phyloP scores from a whole-genome alignment of 371 early-diverging fungal species.

The Mortierella sp. region DNA sequence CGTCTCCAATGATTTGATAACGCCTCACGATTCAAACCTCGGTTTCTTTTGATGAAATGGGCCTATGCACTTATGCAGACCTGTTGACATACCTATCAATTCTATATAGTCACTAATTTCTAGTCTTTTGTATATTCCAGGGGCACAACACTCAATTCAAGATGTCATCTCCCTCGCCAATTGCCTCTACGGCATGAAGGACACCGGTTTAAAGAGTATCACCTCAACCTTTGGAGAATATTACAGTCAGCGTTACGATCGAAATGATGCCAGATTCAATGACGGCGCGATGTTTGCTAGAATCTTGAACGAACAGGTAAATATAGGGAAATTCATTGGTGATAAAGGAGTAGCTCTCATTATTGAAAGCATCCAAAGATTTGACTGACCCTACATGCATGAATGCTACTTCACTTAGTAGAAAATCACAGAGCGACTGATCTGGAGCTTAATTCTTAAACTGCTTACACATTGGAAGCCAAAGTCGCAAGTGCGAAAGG shows the following conservation, averaged over 20 bases:
- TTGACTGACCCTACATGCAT: too few relatives aligned
- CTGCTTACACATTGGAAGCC: neutral
- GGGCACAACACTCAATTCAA: constrained; percentile 24
- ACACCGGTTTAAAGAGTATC: neutral
- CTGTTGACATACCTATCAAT: too few relatives aligned
- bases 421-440: neutral
- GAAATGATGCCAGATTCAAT: neutral
- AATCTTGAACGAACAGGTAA: neutral
- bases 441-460: constrained; percentile 4
- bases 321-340: neutral
- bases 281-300: neutral
- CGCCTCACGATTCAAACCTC: too few relatives aligned
- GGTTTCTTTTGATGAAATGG: too few relatives aligned
- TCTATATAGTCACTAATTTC: too few relatives aligned
- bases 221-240: constrained; percentile 9
- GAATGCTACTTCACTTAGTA: too few relatives aligned
- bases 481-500: neutral
- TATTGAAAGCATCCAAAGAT: too few relatives aligned
- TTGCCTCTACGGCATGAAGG: constrained; percentile 1
- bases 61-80: too few relatives aligned
- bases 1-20: too few relatives aligned
- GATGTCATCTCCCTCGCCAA: constrained; percentile 19
- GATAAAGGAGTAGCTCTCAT: neutral
- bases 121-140: too few relatives aligned
- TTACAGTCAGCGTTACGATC: too few relatives aligned